A percentile compares a stretch with the other conserved stretches of the same genome.
Conservation (phyloP, 1,284 basidiomycete genomes). For the Nidula niveotomentosa region DNA sequence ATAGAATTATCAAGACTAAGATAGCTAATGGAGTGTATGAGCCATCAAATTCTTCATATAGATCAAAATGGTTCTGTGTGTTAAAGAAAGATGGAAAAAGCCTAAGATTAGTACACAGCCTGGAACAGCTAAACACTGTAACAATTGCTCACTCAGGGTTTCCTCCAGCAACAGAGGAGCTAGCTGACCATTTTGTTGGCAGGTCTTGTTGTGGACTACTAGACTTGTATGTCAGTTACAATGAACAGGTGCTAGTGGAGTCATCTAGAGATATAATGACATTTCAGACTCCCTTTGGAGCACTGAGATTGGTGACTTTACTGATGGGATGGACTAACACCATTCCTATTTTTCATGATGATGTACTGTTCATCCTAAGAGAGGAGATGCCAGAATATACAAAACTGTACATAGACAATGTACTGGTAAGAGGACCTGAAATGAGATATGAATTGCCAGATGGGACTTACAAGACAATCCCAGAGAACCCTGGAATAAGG, state of each 20-base stretch:
- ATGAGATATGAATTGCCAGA: conserved; percentile 17
- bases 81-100: too few relatives aligned
- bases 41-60: too few relatives aligned
- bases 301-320: conserved; percentile 25
- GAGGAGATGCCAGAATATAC: conserved; percentile 32
- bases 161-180: conserved; percentile 8
- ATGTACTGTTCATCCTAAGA: conserved; percentile 31
- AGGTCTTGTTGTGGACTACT: conserved; percentile 12
- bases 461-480: conserved; percentile 21
- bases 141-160: conserved; percentile 23
- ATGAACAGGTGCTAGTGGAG: conserved; percentile 19
- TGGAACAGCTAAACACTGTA: conserved; percentile 36
- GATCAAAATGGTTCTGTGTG: too few relatives aligned
- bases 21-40: too few relatives aligned
- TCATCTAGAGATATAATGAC: conserved; percentile 21
- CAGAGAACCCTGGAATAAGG: conserved; percentile 26
- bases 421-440: conserved; percentile 24
- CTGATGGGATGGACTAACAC: conserved; percentile 42
- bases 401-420: conserved; percentile 29
- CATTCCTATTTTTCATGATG: conserved; percentile 31
- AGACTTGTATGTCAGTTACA: conserved; percentile 21
- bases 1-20: too few relatives aligned
- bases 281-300: conserved; percentile 26
- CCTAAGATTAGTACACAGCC: conserved; percentile 25
- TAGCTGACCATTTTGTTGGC: conserved; percentile 10